Percentiles rank a stretch among this genome's conserved stretches.
Evolutionary conservation across 257 asterid genomes (phyloP).

Genomic region (Scutellaria barbata): DNA sequence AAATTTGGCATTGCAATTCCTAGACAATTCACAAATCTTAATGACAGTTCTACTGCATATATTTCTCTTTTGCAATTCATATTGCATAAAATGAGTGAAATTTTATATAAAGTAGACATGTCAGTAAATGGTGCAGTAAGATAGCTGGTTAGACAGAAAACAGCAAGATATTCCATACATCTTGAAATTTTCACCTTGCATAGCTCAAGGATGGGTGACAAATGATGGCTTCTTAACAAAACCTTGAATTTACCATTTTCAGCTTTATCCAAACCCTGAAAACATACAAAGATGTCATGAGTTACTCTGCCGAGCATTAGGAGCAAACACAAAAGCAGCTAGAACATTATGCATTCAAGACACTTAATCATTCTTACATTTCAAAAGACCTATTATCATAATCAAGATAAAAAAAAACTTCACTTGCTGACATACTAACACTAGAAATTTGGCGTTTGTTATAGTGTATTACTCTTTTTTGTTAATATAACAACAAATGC

Average conservation of each 20-base stretch:
- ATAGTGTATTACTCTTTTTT: no score
- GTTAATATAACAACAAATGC: no score
- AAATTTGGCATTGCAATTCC: conserved; percentile 12
- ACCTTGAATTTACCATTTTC: conserved; percentile 78
- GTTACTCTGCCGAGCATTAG: background rate
- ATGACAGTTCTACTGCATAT: conserved; percentile 19
- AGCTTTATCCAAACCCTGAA: conserved; percentile 76
- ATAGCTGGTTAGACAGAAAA: conserved; percentile 21
- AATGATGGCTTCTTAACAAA: conserved; percentile 75
- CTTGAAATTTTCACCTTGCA: conserved; percentile 66
- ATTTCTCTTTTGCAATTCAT: background rate
- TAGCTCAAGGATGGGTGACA: conserved; percentile 81
- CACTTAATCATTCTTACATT: conserved; percentile 29
- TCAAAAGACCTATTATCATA: conserved; percentile 21
- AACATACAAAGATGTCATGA: conserved; percentile 22
- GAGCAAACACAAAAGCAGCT: conserved; percentile 23
- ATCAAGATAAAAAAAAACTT: background rate
- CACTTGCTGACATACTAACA: no score
- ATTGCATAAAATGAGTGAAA: conserved; percentile 7
- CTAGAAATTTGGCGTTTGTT: no score
- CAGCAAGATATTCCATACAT: conserved; percentile 4
- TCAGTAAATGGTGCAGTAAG: conserved; percentile 16
- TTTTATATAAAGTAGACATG: background rate
- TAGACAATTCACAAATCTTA: conserved; percentile 20
- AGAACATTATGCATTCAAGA: conserved; percentile 14